Evolutionary conservation across 768 basidiomycete genomes (phyloP).

Genomic region (Infundibulicybe gibba): DNA sequence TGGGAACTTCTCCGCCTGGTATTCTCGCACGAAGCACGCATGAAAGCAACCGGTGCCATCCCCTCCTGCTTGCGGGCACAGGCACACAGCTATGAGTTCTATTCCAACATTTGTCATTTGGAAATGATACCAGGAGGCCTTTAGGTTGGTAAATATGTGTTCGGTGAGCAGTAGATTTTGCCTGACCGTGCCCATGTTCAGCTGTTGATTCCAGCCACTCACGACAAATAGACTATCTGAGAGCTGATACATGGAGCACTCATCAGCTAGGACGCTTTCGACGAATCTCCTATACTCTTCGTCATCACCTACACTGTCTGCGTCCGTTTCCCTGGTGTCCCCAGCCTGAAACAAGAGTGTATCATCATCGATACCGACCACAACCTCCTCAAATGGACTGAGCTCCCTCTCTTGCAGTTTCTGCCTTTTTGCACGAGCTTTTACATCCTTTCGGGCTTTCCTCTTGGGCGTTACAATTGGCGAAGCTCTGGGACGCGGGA

Average conservation of each 20-base stretch:
- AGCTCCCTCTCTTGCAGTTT: no score
- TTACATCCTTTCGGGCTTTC: no score
- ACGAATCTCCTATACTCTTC: background rate
- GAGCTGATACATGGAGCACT: background rate
- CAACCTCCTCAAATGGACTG: no score
- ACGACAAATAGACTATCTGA: background rate
- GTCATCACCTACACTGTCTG: background rate
- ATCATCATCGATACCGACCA: background rate
- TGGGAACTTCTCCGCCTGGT: constrained; percentile 5
- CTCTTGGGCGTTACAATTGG: no score
- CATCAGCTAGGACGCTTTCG: background rate
- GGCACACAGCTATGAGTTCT: constrained; percentile 1
- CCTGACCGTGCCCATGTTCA: background rate
- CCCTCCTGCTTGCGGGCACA: background rate
- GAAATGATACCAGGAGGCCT: constrained; percentile 5
- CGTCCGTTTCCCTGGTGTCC: background rate
- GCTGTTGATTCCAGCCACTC: background rate
- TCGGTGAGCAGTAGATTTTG: no score
- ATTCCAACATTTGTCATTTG: constrained; percentile 5
- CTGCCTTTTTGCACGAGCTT: no score
- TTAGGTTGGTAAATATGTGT: no score
- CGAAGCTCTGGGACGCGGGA: no score
- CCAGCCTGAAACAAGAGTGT: background rate
- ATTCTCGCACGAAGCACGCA: background rate
- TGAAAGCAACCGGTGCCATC: constrained; percentile 4